Conservation (phyloP, 1,284 basidiomycete species). For the Cystobasidium sp. region DNA sequence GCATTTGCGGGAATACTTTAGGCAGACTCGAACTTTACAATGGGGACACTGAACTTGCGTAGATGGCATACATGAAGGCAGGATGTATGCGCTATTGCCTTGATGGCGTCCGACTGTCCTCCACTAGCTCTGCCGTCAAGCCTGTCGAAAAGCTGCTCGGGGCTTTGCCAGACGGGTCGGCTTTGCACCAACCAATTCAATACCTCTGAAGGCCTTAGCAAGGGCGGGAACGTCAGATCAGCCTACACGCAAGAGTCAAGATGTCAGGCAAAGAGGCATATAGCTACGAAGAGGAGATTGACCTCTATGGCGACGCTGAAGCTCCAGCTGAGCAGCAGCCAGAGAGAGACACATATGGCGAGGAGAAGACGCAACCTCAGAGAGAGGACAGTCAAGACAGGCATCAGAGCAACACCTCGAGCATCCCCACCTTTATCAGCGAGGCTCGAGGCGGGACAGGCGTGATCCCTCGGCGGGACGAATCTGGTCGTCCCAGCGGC, state of each 20-base stretch:
- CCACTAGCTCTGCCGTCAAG: background rate
- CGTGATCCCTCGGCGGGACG: constrained; percentile 26
- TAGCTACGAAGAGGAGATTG: constrained; percentile 44
- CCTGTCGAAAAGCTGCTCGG: background rate
- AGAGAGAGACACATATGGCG: constrained; percentile 3
- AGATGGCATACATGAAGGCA: too few species aligned
- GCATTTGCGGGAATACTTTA: too few species aligned
- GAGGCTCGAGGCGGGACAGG: constrained; percentile 42
- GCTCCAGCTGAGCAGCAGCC: constrained; percentile 11
- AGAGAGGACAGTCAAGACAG: background rate
- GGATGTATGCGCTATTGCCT: too few species aligned
- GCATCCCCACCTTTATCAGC: constrained; percentile 44
- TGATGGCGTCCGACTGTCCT: background rate
- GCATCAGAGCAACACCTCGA: constrained; percentile 15
- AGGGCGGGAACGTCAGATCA: background rate
- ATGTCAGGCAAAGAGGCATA: constrained; percentile 23
- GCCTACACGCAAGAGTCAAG: background rate
- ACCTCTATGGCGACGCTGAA: constrained; percentile 42
- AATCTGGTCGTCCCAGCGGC: constrained; percentile 5
- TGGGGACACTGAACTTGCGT: too few species aligned
- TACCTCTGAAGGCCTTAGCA: background rate
- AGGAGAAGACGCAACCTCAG: constrained; percentile 10
- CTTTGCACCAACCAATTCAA: background rate
- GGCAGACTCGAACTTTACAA: too few species aligned
- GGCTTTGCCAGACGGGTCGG: background rate